phyloP scores from a whole-genome alignment of 768 basidiomycete species.

The Holtermanniella nyarrowii region DNA sequence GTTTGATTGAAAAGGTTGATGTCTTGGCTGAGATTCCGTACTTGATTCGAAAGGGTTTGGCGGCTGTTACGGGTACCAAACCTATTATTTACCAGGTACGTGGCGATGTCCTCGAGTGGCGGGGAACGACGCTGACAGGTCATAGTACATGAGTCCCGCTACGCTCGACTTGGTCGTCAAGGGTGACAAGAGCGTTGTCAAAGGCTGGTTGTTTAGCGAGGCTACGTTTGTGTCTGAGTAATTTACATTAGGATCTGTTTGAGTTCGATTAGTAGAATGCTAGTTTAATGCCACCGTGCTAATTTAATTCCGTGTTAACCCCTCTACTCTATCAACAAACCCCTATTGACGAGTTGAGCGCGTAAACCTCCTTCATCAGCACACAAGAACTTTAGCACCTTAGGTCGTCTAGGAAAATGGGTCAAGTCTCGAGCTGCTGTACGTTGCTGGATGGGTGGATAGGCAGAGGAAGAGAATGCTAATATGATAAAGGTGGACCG shows the following conservation, averaged over 20 bases:
- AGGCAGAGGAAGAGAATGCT: conserved; percentile 1
- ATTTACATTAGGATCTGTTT: background rate
- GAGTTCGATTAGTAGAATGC: too few relatives aligned
- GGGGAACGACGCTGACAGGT: background rate
- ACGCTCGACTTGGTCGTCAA: conserved; percentile 47
- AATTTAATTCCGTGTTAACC: too few relatives aligned
- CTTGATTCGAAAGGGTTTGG: conserved; percentile 81
- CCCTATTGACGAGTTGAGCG: too few relatives aligned
- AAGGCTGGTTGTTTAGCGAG: conserved; percentile 74
- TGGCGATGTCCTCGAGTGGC: conserved; percentile 5
- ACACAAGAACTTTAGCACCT: too few relatives aligned
- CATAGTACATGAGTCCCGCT: conserved; percentile 53
- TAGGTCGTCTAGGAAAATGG: too few relatives aligned
- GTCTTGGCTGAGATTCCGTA: conserved; percentile 90
- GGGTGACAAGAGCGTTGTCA: conserved; percentile 44
- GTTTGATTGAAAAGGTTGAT: conserved; percentile 53
- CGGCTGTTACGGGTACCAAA: conserved; percentile 84
- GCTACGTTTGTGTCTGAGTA: conserved; percentile 72
- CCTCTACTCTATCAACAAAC: too few relatives aligned
- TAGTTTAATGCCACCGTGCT: too few relatives aligned
- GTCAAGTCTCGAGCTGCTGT: background rate
- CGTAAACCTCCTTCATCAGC: too few relatives aligned
- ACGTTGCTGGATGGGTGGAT: background rate
- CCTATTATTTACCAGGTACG: conserved; percentile 87
- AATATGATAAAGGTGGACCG: conserved; percentile 25